phyloP scores from a whole-genome alignment of 495 filamentous ascomycete genomes.

The Aspergillus incahuasiensis region DNA sequence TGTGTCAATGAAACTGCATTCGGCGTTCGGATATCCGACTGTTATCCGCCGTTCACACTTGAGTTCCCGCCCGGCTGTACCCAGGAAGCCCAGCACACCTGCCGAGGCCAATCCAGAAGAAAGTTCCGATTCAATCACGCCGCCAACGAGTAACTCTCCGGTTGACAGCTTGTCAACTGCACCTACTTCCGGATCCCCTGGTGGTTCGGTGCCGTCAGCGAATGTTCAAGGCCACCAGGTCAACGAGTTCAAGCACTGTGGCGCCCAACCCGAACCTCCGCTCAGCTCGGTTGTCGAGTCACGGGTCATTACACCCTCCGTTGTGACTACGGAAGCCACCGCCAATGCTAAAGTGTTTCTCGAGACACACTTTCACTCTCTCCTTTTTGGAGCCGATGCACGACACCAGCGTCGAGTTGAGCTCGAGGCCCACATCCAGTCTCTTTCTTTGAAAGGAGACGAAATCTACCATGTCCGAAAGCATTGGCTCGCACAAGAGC shows the following conservation, averaged over 20 bases:
- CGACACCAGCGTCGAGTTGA: conserved; percentile 63
- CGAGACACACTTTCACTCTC: conserved; percentile 72
- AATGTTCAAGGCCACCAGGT: conserved; percentile 6
- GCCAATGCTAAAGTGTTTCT: conserved; percentile 81
- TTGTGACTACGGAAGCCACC: conserved; percentile 71
- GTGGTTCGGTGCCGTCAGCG: conserved; percentile 13
- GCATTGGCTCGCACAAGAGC: conserved; percentile 63
- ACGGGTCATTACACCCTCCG: conserved; percentile 45
- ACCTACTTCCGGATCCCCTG: conserved; percentile 26
- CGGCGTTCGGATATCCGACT: conserved; percentile 48
- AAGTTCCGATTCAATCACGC: conserved; percentile 39
- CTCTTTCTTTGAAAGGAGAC: conserved; percentile 50
- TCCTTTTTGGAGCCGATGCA: conserved; percentile 51
- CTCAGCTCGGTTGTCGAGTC: conserved; percentile 18
- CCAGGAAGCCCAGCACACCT: conserved; percentile 10
- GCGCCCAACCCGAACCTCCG: conserved; percentile 8
- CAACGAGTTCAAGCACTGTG: conserved; percentile 2
- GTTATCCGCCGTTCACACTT: conserved; percentile 49
- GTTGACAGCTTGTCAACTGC: conserved; percentile 33
- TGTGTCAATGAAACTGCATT: conserved; percentile 47
- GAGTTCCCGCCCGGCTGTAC: conserved; percentile 41
- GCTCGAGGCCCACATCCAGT: conserved; percentile 59
- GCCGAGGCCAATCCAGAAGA: conserved; percentile 18
- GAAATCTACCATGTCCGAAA: conserved; percentile 45
- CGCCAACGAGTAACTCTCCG: conserved; percentile 32